Conservation (phyloP, 306 rosid genomes). For the Aeschynomene evenia region DNA sequence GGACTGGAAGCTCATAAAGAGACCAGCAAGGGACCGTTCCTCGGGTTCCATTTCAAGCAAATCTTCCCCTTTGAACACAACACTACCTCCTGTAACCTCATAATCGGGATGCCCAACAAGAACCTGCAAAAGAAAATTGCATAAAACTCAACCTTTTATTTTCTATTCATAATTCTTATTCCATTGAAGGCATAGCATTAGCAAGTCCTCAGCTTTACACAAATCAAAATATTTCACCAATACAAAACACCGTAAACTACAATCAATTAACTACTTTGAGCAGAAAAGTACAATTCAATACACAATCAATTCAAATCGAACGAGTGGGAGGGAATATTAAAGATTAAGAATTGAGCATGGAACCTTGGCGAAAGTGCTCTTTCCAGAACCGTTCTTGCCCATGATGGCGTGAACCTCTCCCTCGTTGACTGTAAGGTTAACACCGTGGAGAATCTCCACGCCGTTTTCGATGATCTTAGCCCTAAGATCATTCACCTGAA, state of each 20-base stretch:
- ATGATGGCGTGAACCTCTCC: conserved; percentile 97
- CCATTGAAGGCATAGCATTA: background rate
- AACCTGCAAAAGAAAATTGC: conserved; percentile 42
- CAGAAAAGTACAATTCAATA: background rate
- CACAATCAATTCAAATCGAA: background rate
- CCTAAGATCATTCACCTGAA: conserved; percentile 70
- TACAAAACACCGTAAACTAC: background rate
- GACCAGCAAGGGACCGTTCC: conserved; percentile 79
- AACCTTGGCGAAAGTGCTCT: conserved; percentile 94
- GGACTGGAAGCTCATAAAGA: conserved; percentile 94
- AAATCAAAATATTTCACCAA: background rate
- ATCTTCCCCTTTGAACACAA: conserved; percentile 71
- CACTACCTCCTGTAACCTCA: conserved; percentile 80
- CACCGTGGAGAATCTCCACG: conserved; percentile 71
- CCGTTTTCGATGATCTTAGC: conserved; percentile 71
- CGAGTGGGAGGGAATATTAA: background rate
- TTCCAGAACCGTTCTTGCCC: conserved; percentile 97
- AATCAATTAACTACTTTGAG: background rate
- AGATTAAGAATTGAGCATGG: background rate
- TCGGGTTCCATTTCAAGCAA: conserved; percentile 88
- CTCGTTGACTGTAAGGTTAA: conserved; percentile 65
- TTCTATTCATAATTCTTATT: background rate
- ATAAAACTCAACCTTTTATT: background rate
- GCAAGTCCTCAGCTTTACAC: background rate
- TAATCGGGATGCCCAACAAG: conserved; percentile 96